Conservation (phyloP, 805 yeast species). For the Pichia ethanolica region DNA sequence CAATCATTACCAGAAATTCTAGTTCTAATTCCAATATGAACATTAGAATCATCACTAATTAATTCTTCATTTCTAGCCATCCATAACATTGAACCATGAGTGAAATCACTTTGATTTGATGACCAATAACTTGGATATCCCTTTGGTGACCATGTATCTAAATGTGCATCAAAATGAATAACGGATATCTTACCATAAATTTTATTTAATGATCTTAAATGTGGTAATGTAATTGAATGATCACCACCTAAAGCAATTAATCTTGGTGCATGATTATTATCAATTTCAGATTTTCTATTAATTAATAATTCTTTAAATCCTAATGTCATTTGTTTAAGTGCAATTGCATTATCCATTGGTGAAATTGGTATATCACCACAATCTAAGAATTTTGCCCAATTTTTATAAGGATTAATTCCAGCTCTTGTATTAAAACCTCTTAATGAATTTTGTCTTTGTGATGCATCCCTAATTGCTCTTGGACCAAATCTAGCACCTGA, state of each 20-base stretch:
- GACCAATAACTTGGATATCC: constrained; percentile 46
- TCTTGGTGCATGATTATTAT: constrained; percentile 42
- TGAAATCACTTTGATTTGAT: constrained; percentile 42
- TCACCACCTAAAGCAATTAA: constrained; percentile 77
- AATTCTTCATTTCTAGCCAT: constrained; percentile 67
- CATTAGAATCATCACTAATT: constrained; percentile 43
- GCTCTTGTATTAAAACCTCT: constrained; percentile 65
- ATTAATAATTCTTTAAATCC: constrained; percentile 49
- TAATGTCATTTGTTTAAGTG: constrained; percentile 45
- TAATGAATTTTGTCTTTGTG: constrained; percentile 60
- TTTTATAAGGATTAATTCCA: constrained; percentile 39
- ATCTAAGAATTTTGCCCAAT: constrained; percentile 44
- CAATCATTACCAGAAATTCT: constrained; percentile 54
- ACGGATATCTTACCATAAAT: constrained; percentile 63
- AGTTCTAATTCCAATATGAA: constrained; percentile 75
- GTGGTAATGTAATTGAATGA: constrained; percentile 70
- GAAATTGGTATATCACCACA: constrained; percentile 54
- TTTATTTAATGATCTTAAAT: constrained; percentile 53
- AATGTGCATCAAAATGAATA: constrained; percentile 79
- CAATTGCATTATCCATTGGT: constrained; percentile 51
- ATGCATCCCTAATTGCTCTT: constrained; percentile 56
- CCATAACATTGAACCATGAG: constrained; percentile 87
- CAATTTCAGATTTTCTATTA: constrained; percentile 23
- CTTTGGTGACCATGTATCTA: constrained; percentile 75
- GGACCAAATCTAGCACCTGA: constrained; percentile 86